Evolutionary conservation across 805 yeast genomes (phyloP), one percentile per base, ranked within the genome.

Genomic region (Tetrapisispora fleetii): DNA sequence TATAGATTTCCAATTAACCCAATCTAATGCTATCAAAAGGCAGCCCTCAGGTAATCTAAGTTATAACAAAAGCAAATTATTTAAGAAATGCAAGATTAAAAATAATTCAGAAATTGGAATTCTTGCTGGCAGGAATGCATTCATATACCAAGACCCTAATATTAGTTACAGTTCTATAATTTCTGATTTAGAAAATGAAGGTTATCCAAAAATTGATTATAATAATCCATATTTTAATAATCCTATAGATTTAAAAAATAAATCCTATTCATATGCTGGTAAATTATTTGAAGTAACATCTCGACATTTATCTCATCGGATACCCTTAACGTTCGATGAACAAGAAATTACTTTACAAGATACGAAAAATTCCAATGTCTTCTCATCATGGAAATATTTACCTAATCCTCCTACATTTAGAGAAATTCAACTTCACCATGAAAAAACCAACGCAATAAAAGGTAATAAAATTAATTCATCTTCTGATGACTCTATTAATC

Each of bases 251-350:
- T 67, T 75, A 7, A 81, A 78, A 1, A 57, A 63, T 6, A 62
- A 64, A 11, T 81, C 91, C 0, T 75, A 83, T 48, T 64, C 77
- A 0, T 81, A 79, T 64, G 90, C 90, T 1, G 90, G 89, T 6
- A 78, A 74, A 51, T 78, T 75, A 53, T 79, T 80, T 52, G 67
- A 65, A 1, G 63, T 85, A 1, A 62, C 65, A 13, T 75, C 80
- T 0, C 55, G 62, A 2, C 68, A 74, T 47, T 35, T 66, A 9
- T 48, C 60, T 17, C 57, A 68, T 45, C 50, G 74, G 32, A 59
- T 64, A 17, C 56, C 61, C 2, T 57, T 67, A 19, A 46, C 58
- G 13, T 54, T 65, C 43, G 19, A 55, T 44, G 61, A 55, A 2
- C 55, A 56, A 16, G 44, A 55, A 10, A 24, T 55, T 3, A 41